Percentiles rank a stretch among this genome's conserved stretches.
Conservation (phyloP, 1,139 yeast species). For the Wickerhamomyces sp. region DNA sequence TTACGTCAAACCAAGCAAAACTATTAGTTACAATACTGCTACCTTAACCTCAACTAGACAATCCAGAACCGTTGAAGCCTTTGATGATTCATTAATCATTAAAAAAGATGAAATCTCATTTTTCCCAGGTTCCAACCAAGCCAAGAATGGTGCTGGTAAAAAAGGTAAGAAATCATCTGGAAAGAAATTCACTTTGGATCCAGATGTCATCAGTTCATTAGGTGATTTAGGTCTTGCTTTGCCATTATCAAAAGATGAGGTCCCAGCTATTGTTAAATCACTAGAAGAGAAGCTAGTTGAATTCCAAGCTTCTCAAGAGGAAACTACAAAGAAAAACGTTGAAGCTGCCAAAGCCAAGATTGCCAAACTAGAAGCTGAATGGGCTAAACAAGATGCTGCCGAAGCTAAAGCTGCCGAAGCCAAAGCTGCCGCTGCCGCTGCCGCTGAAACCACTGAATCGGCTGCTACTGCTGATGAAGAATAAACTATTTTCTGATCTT, state of each 20-base stretch:
- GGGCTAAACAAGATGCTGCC: slow-evolving; percentile 33
- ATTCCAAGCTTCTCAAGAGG: slow-evolving; percentile 71
- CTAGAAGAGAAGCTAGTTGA: slow-evolving; percentile 72
- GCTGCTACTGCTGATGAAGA: slow-evolving; percentile 6
- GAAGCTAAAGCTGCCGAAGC: slow-evolving; percentile 28
- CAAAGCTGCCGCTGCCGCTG: slow-evolving; percentile 9
- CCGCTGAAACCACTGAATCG: slow-evolving; percentile 7
- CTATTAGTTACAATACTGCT: slow-evolving; percentile 26
- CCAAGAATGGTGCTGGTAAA: slow-evolving; percentile 41
- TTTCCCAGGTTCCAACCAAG: slow-evolving; percentile 47
- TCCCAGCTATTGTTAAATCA: slow-evolving; percentile 57
- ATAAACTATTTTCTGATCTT: not conserved
- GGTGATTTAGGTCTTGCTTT: slow-evolving; percentile 73
- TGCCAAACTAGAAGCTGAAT: slow-evolving; percentile 48
- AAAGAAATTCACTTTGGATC: slow-evolving; percentile 69
- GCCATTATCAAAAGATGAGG: slow-evolving; percentile 76
- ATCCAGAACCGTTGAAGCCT: slow-evolving; percentile 50
- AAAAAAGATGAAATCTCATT: slow-evolving; percentile 59
- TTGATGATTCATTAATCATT: slow-evolving; percentile 60
- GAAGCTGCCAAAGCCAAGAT: slow-evolving; percentile 73
- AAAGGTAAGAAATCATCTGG: slow-evolving; percentile 43
- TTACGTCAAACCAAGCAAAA: slow-evolving; percentile 52
- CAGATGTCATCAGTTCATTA: slow-evolving; percentile 73
- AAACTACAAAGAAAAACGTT: slow-evolving; percentile 71
- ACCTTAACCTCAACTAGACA: slow-evolving; percentile 27